Evolutionary conservation across 2,329 filamentous ascomycete genomes (phyloP).

Genomic region (Raffaelea ambrosiae): DNA sequence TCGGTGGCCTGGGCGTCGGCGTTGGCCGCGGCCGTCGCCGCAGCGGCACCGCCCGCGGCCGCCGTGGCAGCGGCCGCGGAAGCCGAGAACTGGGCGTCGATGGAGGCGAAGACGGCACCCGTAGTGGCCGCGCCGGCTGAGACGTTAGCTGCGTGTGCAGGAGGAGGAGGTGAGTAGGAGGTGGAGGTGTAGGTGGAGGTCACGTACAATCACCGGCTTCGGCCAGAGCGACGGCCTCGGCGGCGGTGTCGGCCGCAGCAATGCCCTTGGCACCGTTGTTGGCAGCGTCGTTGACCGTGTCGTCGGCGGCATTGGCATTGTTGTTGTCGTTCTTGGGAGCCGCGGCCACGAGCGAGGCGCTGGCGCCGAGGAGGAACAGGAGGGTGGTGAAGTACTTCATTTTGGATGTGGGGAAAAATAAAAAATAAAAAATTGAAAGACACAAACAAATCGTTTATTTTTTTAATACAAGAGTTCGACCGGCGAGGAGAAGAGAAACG

Average conservation of each 20-base stretch:
- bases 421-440: not conserved
- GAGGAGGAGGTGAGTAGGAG: no score
- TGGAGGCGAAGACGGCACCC: conserved; percentile 10
- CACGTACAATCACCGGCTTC: conserved; percentile 8
- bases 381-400: conserved; percentile 12
- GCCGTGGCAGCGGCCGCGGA: conserved; percentile 4
- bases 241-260: conserved; percentile 5
- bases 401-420: not conserved
- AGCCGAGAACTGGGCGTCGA: conserved; percentile 10
- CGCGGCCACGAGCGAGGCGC: conserved; percentile 9
- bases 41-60: not conserved
- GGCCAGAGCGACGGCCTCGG: conserved; percentile 9
- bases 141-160: not conserved
- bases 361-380: conserved; percentile 10
- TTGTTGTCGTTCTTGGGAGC: conserved; percentile 7
- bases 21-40: not conserved
- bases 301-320: not conserved
- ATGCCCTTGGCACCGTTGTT: conserved; percentile 6
- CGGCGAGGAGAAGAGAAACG: conserved; percentile 1
- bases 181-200: no score
- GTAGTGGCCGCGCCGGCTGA: conserved; percentile 10
- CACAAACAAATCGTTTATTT: no score
- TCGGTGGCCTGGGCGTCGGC: not conserved
- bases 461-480: conserved; percentile 2
- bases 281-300: conserved; percentile 8